Percentiles rank a stretch among this genome's conserved stretches.
These are phyloP conservation scores for Glycyrrhiza uralensis DNA, from an alignment of 306 rosid species.

Conservation along the genomic window DNA sequence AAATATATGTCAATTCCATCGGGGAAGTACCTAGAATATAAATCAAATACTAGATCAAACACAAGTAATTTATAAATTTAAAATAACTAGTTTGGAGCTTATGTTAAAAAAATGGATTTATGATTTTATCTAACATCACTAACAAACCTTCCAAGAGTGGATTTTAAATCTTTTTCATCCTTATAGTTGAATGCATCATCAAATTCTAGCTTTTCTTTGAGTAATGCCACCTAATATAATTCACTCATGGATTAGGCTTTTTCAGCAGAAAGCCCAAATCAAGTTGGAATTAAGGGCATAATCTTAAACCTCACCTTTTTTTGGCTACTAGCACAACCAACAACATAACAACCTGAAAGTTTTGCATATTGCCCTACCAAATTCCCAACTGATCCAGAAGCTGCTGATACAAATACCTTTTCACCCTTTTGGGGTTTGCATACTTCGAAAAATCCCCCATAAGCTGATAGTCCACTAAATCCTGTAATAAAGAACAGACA, in stretches of 20 bases:
- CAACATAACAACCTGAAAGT: conserved; percentile 67
- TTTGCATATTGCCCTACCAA: conserved; percentile 70
- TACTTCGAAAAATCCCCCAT: conserved; percentile 56
- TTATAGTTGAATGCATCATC: conserved; percentile 83
- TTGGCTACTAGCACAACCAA: conserved; percentile 60
- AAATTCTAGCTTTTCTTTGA: conserved; percentile 60
- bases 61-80: not conserved
- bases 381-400: conserved; percentile 61
- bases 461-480: conserved; percentile 60
- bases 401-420: conserved; percentile 70
- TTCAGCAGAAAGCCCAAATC: not conserved
- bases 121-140: not conserved
- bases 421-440: conserved; percentile 60
- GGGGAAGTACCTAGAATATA: conserved; percentile 46
- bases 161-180: conserved; percentile 52
- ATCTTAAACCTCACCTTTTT: conserved; percentile 44
- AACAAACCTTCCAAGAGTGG: conserved; percentile 48
- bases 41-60: not conserved
- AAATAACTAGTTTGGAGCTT: not conserved
- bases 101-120: not conserved
- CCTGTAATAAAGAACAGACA: conserved; percentile 21
- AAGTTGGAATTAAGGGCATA: not conserved
- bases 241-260: not conserved
- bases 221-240: conserved; percentile 44
- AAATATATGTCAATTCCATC: conserved; percentile 71